Evolutionary conservation across 1,284 basidiomycete genomes (phyloP).

Genomic region (Irpex lacteus): DNA sequence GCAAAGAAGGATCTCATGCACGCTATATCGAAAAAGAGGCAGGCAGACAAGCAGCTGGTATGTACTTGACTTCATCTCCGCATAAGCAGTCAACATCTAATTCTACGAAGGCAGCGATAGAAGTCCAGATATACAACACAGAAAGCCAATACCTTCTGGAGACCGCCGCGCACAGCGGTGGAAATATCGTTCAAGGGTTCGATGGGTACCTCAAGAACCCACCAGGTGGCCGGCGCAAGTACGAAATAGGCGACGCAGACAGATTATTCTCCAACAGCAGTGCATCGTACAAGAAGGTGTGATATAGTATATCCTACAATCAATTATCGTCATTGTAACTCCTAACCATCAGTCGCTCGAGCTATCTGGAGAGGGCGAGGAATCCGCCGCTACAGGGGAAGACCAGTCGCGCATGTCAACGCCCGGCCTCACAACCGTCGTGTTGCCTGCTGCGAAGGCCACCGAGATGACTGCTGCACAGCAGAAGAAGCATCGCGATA

Average conservation of each 20-base stretch:
- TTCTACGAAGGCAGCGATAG: conserved; percentile 56
- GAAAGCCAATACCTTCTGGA: conserved; percentile 74
- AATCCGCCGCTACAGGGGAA: conserved; percentile 53
- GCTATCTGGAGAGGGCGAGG: conserved; percentile 69
- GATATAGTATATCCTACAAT: conserved; percentile 9
- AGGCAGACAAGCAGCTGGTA: conserved; percentile 71
- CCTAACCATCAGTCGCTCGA: conserved; percentile 58
- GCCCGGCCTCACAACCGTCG: conserved; percentile 67
- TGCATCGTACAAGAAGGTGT: conserved; percentile 66
- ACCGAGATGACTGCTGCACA: conserved; percentile 68
- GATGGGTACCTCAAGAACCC: conserved; percentile 81
- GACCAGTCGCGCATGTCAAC: conserved; percentile 50
- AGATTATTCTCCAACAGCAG: conserved; percentile 80
- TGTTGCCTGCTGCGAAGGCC: conserved; percentile 66
- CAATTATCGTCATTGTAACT: not conserved
- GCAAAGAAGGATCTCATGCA: conserved; percentile 70
- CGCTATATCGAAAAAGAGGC: conserved; percentile 67
- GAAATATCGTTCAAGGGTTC: conserved; percentile 82
- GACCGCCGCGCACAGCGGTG: conserved; percentile 64
- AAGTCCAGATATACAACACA: conserved; percentile 71
- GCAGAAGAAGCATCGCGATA: conserved; percentile 68
- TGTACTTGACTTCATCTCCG: conserved; percentile 23
- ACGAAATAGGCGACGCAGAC: conserved; percentile 73
- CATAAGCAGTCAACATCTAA: not conserved
- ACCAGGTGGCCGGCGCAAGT: conserved; percentile 59